A percentile compares a stretch with the other conserved stretches of the same genome.
These are phyloP conservation scores for Combretum micranthum DNA, from an alignment of 345 rosid genomes.

Conservation along the genomic window DNA sequence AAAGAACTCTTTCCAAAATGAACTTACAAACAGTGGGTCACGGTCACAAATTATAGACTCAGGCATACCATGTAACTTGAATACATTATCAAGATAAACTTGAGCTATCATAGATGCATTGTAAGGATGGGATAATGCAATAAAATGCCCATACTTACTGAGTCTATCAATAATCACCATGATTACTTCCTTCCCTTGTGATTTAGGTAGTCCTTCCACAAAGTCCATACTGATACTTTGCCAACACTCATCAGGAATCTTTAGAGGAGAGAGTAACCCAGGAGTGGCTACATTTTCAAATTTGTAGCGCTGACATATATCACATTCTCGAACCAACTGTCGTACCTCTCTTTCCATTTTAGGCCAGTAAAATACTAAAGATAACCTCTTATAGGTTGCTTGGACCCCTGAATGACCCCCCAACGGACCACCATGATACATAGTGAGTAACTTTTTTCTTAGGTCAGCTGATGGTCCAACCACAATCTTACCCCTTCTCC, in stretches of 20 bases:
- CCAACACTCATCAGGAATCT: not conserved
- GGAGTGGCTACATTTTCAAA: not conserved
- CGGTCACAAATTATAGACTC: not conserved
- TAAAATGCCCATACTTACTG: conserved; percentile 6
- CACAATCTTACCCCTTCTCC: too few species aligned
- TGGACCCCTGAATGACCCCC: too few species aligned
- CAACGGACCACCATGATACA: too few species aligned
- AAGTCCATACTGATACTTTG: not conserved
- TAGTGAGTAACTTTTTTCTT: too few species aligned
- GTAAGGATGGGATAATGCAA: not conserved
- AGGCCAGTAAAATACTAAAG: too few species aligned
- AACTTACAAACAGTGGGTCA: not conserved
- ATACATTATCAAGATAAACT: not conserved
- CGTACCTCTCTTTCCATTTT: too few species aligned
- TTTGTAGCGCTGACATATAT: not conserved
- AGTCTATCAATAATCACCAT: conserved; percentile 1
- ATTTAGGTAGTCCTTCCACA: not conserved
- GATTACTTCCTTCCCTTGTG: not conserved
- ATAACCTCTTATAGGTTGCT: too few species aligned
- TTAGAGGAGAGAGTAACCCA: not conserved
- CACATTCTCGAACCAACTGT: too few species aligned
- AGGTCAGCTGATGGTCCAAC: too few species aligned
- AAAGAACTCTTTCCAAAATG: not conserved
- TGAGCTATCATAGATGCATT: not conserved
- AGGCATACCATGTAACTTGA: not conserved